Evolutionary conservation across 768 basidiomycete genomes (phyloP), one percentile per base, ranked within the genome.

Genomic region (Phlebiopsis gigantea): DNA sequence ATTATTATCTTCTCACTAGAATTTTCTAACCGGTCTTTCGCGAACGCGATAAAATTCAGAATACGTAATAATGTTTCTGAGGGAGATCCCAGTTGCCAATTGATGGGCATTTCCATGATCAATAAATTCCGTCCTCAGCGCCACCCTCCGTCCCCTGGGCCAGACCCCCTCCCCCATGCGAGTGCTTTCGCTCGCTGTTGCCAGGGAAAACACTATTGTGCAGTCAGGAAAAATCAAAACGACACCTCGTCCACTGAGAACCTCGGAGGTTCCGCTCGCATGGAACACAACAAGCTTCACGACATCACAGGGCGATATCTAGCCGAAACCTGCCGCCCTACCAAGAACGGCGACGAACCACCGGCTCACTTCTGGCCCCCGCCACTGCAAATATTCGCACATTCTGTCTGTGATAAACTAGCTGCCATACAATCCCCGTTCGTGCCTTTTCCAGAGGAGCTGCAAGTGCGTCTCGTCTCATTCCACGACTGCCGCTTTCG

Each of bases 11-110:
- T 49, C 50, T 30, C 57, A 59, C 56, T 46, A 48, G 62, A 63
- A 66, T 64, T 50, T 64, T 61, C 65, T 31, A 34, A 46, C 57
- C 62, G 53, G 57, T 56, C 62, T 57, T 63, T 57, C 46, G 60
- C 62, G 58, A 55, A 51, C 45, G 28, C 26, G 28, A 53, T 47
- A 53, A 58, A 53, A 58, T 58, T 45, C 53, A 54, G 46, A 53
- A 80, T 82, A 85, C 84, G 83, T 86, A 84, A 68, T 65, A 57
- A 61, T 56, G 50, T 57, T 58, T 55, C 61, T 62, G 56, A 56
- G 42, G 44, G 25, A 47, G 45, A 54, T 46, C 57, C 57, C 57
- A 58, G 51, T 58, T 58, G 51, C 49, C 52, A 46, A 43, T 57
- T 57, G 49, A 57, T 57, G 34, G 41, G 42, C 57, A 48, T 53